Evolutionary conservation across 1,284 basidiomycete species (phyloP), one percentile per base, ranked within the genome.

Genomic region (Melampsora americana): DNA sequence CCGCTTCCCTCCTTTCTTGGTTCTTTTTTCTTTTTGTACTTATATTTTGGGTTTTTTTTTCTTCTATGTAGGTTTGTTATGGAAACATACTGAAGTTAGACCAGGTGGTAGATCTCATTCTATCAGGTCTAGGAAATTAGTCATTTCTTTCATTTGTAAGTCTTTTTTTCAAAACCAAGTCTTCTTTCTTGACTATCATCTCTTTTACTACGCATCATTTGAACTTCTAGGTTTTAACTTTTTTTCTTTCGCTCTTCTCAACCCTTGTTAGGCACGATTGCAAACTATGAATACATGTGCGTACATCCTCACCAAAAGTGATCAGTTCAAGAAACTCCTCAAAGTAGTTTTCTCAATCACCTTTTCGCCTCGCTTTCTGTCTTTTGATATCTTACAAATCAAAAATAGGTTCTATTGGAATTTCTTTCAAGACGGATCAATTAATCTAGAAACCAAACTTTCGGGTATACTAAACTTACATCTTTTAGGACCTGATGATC

Each of bases 61-160:
- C 7, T n/a, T 69, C 66, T 35, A 23, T 76, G 5, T 28, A 73
- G 70, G 70, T 20, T 30, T 73, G 20, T 59, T 73, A 56, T 73
- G 70, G 70, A 73, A 73, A 82, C 92, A 93, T 83, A 90, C 89
- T 70, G 93, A 95, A 82, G 93, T 89, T 84, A 89, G 92, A 74
- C 87, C 89, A 20, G 90, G 90, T 91, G 91, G 35, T 88, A 23
- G 90, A 72, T 86, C 89, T 0, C 88, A 90, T 76, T 89, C 90
- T 7, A 91, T 92, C 18, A 88, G 93, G 66, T 88, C 90, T 76
- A 87, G 93, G 78, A 87, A 91, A 70, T 87, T 95, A 32, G 90
- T 94, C 32, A 85, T 95, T 78, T 91, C 90, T 83, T 92, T 92
- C 88, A 90, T 92, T 67, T 92, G 91, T 84, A 94, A 56, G 62